A percentile compares a stretch with the other conserved stretches of the same genome.
Evolutionary conservation across 23 red algal genomes (phyloP).

Genomic region (Gracilaria domingensis): DNA sequence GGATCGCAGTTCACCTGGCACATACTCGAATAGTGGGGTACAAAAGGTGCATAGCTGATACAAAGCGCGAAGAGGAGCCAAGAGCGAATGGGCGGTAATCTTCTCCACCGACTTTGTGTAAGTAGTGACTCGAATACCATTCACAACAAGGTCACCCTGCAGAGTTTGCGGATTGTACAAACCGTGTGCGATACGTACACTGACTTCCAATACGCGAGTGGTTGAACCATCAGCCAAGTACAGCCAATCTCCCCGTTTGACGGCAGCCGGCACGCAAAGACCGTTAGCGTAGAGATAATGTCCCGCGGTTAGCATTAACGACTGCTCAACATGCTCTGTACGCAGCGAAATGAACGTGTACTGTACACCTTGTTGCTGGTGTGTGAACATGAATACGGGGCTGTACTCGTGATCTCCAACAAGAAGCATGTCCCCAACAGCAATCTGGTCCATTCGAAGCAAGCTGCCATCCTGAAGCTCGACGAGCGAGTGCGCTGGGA

Average conservation of each 20-base stretch:
- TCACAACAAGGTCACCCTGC: constrained; percentile 55
- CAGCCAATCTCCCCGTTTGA: constrained; percentile 16
- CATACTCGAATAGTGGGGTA: background rate
- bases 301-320: constrained; percentile 36
- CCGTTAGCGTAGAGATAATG: constrained; percentile 64
- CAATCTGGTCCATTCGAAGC: constrained; percentile 29
- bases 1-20: background rate
- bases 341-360: constrained; percentile 36
- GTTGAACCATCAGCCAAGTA: background rate
- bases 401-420: constrained; percentile 24
- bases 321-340: background rate
- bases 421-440: constrained; percentile 37
- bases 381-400: constrained; percentile 74
- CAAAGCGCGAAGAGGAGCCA: constrained; percentile 30
- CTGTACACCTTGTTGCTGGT: background rate
- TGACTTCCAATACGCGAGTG: background rate
- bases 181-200: background rate
- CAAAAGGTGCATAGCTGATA: constrained; percentile 2
- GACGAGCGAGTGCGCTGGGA: background rate
- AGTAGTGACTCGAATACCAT: constrained; percentile 51
- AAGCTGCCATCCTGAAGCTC: background rate
- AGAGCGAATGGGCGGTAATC: constrained; percentile 11
- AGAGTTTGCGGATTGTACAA: constrained; percentile 70
- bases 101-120: constrained; percentile 25
- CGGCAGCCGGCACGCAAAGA: background rate